Percentiles rank a stretch among this genome's conserved stretches.
These are phyloP conservation scores for Alternaria tenuissima DNA, from an alignment of 2,329 filamentous ascomycete species.

Conservation along the genomic window DNA sequence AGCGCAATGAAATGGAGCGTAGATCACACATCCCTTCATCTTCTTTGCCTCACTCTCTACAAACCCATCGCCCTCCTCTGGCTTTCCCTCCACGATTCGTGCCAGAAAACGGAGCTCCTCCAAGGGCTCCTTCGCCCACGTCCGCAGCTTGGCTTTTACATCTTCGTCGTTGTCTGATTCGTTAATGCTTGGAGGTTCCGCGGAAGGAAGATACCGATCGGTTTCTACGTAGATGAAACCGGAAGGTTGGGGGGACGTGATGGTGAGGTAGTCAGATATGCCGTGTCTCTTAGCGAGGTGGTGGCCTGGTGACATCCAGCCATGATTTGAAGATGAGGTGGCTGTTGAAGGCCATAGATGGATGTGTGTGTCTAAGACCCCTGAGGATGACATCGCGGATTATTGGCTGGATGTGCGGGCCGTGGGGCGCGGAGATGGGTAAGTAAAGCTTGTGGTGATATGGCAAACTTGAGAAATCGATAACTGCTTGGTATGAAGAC, in stretches of 20 bases:
- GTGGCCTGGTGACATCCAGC: slow-evolving; percentile 68
- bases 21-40: slow-evolving; percentile 76
- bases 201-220: slow-evolving; percentile 63
- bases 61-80: slow-evolving; percentile 68
- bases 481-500: not conserved
- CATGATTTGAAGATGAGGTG: slow-evolving; percentile 67
- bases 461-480: not conserved
- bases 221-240: slow-evolving; percentile 87
- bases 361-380: slow-evolving; percentile 87
- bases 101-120: slow-evolving; percentile 75
- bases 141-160: slow-evolving; percentile 36
- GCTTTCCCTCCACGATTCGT: slow-evolving; percentile 69
- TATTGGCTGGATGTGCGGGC: not conserved
- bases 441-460: not conserved
- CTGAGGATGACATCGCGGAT: slow-evolving; percentile 32
- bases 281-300: slow-evolving; percentile 72
- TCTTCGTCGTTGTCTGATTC: slow-evolving; percentile 6
- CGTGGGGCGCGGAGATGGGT: not conserved
- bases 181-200: slow-evolving; percentile 7
- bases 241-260: slow-evolving; percentile 17
- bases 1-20: slow-evolving; percentile 81
- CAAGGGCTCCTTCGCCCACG: slow-evolving; percentile 73
- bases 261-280: slow-evolving; percentile 65
- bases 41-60: slow-evolving; percentile 57
- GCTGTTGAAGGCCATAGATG: slow-evolving; percentile 80